Percentiles rank a stretch among this genome's conserved stretches.
Conservation (phyloP, 1,284 basidiomycete species). For the Lentinula novae-zelandiae region DNA sequence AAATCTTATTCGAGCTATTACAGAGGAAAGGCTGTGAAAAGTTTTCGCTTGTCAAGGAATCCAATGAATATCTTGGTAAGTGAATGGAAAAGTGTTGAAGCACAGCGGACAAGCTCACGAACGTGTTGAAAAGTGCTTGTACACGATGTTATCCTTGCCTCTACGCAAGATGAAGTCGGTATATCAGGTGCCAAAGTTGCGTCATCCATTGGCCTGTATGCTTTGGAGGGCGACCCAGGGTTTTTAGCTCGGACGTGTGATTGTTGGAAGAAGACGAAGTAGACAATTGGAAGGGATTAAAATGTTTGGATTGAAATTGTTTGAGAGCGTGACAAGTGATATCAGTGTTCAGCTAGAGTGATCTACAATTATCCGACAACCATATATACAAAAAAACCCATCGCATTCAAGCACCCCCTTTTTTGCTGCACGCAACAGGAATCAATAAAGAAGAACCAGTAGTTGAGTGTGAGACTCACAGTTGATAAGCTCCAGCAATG, state of each 20-base stretch:
- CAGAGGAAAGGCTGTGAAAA: constrained; percentile 66
- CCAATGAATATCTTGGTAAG: constrained; percentile 46
- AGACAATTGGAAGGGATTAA: neutral
- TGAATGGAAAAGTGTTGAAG: neutral
- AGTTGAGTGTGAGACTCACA: constrained; percentile 44
- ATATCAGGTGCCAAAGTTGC: constrained; percentile 55
- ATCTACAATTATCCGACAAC: neutral
- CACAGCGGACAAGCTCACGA: constrained; percentile 2
- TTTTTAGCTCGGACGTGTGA: constrained; percentile 63
- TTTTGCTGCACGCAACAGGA: constrained; percentile 26
- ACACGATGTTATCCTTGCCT: constrained; percentile 62
- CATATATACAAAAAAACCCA: no score
- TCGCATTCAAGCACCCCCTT: constrained; percentile 25
- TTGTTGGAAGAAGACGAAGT: constrained; percentile 38
- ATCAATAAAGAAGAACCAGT: constrained; percentile 5
- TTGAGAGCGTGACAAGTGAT: neutral
- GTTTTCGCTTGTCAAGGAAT: constrained; percentile 53
- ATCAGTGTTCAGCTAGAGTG: neutral
- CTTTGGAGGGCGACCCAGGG: constrained; percentile 56
- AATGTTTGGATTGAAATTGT: neutral
- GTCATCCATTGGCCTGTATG: constrained; percentile 59
- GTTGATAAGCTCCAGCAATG: constrained; percentile 55
- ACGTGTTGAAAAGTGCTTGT: constrained; percentile 46
- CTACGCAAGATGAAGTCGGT: constrained; percentile 44
- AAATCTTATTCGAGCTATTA: constrained; percentile 65